Percentiles rank a stretch among this genome's conserved stretches.
phyloP scores from a whole-genome alignment of 2,329 filamentous ascomycete species.

The Fusarium setosum region DNA sequence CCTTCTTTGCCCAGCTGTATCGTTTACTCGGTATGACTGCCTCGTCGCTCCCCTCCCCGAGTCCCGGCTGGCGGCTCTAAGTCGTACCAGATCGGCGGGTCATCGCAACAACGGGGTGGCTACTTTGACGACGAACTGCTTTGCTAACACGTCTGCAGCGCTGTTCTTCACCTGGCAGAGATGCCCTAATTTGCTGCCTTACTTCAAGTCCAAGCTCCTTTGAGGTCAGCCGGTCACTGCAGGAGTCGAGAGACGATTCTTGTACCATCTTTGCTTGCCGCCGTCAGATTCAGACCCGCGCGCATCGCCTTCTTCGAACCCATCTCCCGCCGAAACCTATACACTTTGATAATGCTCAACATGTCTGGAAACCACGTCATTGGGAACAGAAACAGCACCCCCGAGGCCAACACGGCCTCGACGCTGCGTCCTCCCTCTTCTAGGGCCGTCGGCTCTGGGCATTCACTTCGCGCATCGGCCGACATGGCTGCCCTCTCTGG shows the following conservation, averaged over 20 bases:
- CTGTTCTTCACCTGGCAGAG: constrained; percentile 41
- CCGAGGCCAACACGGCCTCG: constrained; percentile 85
- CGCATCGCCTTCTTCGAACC: constrained; percentile 19
- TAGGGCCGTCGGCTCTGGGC: constrained; percentile 79
- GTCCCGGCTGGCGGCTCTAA: constrained; percentile 26
- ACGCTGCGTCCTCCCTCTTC: constrained; percentile 86
- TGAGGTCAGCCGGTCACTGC: constrained; percentile 87
- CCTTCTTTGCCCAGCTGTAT: constrained; percentile 45
- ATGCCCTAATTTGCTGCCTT: constrained; percentile 48
- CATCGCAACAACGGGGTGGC: constrained; percentile 15
- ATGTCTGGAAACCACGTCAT: constrained; percentile 77
- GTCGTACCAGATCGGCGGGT: constrained; percentile 22
- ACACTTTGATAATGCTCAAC: constrained; percentile 59
- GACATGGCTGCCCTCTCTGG: constrained; percentile 88
- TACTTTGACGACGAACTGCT: constrained; percentile 7
- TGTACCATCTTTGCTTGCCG: constrained; percentile 36
- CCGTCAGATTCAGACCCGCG: constrained; percentile 31
- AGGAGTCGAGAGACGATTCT: constrained; percentile 65
- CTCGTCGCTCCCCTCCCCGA: constrained; percentile 14
- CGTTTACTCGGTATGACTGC: constrained; percentile 46
- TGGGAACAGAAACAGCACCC: constrained; percentile 96
- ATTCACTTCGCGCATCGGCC: constrained; percentile 92
- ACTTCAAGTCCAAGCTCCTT: constrained; percentile 66
- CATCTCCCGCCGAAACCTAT: constrained; percentile 16
- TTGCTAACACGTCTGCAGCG: constrained; percentile 38